These are phyloP conservation scores for Sporothrix protearum DNA, from an alignment of 2,329 filamentous ascomycete genomes.

Conservation along the genomic window DNA sequence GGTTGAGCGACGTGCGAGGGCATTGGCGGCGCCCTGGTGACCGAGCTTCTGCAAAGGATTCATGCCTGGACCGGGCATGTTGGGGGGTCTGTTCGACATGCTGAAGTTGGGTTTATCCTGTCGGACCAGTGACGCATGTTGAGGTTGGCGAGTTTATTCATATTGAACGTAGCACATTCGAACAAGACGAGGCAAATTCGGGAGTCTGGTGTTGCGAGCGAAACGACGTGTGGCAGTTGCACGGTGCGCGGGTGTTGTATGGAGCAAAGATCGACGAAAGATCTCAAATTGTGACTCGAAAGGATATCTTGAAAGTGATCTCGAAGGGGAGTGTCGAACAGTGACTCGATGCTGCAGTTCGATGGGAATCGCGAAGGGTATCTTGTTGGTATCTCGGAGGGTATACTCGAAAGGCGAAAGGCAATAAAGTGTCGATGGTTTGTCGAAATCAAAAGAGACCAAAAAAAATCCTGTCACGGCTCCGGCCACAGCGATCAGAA, in stretches of 20 bases:
- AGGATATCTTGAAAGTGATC: neutral
- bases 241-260: neutral
- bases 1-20: constrained; percentile 35
- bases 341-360: neutral
- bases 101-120: constrained; percentile 65
- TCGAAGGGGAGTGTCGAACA: neutral
- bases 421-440: neutral
- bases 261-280: neutral
- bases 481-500: constrained; percentile 6
- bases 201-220: neutral
- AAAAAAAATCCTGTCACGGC: constrained; percentile 13
- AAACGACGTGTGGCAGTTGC: neutral
- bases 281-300: neutral
- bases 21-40: constrained; percentile 44
- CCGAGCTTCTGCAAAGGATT: constrained; percentile 57
- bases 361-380: constrained; percentile 1
- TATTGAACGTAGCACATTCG: constrained; percentile 34
- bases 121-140: constrained; percentile 69
- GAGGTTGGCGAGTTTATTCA: constrained; percentile 63
- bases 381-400: constrained; percentile 17
- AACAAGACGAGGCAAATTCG: constrained; percentile 35
- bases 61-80: constrained; percentile 54
- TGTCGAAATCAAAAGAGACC: constrained; percentile 10
- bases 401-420: neutral
- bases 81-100: constrained; percentile 54